Evolutionary conservation across 2,329 filamentous ascomycete genomes (phyloP).

Genomic region (Ilyonectria sp.): DNA sequence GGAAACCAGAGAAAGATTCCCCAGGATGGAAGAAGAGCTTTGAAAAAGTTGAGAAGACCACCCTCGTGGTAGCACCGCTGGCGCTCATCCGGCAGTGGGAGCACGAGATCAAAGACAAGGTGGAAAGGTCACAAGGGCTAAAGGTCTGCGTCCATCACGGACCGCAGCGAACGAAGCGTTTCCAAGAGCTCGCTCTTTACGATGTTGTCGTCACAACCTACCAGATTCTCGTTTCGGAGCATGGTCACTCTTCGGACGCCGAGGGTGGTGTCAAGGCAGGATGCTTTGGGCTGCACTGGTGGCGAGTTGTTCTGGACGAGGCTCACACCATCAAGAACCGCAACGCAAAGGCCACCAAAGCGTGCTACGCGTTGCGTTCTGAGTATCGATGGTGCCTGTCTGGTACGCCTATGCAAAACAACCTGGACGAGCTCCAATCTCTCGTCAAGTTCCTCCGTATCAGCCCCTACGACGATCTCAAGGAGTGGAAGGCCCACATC

Average conservation of each 20-base stretch:
- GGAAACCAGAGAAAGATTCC: slow-evolving; percentile 73
- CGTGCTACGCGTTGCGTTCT: slow-evolving; percentile 86
- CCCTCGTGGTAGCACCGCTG: slow-evolving; percentile 91
- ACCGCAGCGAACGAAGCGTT: slow-evolving; percentile 84
- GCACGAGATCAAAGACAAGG: slow-evolving; percentile 88
- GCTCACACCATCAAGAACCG: slow-evolving; percentile 99
- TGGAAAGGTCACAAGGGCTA: slow-evolving; percentile 77
- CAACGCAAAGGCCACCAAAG: slow-evolving; percentile 94
- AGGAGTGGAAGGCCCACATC: slow-evolving; percentile 92
- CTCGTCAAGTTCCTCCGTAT: slow-evolving; percentile 94
- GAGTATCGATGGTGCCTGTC: slow-evolving; percentile 97
- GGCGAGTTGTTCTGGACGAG: slow-evolving; percentile 94
- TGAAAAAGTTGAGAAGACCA: slow-evolving; percentile 80
- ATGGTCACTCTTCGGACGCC: slow-evolving; percentile 76
- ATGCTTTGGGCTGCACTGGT: slow-evolving; percentile 95
- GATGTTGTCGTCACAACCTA: slow-evolving; percentile 99
- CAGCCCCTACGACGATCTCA: slow-evolving; percentile 88
- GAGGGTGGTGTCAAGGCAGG: slow-evolving; percentile 78
- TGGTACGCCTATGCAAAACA: slow-evolving; percentile 98
- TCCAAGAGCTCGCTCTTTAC: slow-evolving; percentile 83
- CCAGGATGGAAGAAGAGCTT: slow-evolving; percentile 78
- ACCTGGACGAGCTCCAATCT: slow-evolving; percentile 95
- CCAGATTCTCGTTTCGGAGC: slow-evolving; percentile 93
- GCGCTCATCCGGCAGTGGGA: slow-evolving; percentile 99
- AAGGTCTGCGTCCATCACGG: slow-evolving; percentile 94